Evolutionary conservation across 768 basidiomycete genomes (phyloP).

Genomic region (Mycena filopes): DNA sequence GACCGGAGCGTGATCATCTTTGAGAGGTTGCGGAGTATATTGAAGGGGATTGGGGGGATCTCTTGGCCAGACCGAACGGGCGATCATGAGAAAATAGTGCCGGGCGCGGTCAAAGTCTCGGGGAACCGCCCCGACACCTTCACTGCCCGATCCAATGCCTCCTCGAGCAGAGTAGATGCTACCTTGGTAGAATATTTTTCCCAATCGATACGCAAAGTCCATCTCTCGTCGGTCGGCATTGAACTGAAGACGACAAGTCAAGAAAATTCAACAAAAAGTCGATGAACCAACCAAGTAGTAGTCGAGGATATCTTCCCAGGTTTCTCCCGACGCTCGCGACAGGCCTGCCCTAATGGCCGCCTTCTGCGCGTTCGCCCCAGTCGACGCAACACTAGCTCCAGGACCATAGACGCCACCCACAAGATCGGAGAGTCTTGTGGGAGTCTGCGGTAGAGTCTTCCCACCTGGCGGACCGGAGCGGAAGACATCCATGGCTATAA

Average conservation of each 20-base stretch:
- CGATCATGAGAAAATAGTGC: constrained; percentile 87
- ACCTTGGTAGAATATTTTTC: constrained; percentile 97
- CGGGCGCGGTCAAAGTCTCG: constrained; percentile 81
- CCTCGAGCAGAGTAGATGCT: constrained; percentile 85
- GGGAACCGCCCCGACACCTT: constrained; percentile 91
- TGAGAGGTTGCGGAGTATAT: constrained; percentile 50
- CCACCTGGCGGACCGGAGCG: constrained; percentile 92
- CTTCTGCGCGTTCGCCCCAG: constrained; percentile 74
- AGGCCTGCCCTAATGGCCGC: constrained; percentile 87
- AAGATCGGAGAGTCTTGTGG: constrained; percentile 88
- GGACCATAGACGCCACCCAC: constrained; percentile 94
- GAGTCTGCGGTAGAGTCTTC: constrained; percentile 81
- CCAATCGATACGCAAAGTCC: constrained; percentile 90
- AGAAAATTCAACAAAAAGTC: too few species aligned
- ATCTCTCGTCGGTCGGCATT: constrained; percentile 94
- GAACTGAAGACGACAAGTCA: constrained; percentile 64
- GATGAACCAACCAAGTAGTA: constrained; percentile 87
- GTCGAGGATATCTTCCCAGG: constrained; percentile 92
- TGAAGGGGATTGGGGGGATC: constrained; percentile 71
- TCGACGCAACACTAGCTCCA: constrained; percentile 93
- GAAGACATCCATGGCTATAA: constrained; percentile 81
- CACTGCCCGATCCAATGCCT: constrained; percentile 87
- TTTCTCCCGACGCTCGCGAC: constrained; percentile 89
- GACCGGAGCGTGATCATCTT: constrained; percentile 64
- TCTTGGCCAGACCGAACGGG: constrained; percentile 88